Conservation (phyloP, 2,329 filamentous ascomycete species). For the Fusarium oxysporum region DNA sequence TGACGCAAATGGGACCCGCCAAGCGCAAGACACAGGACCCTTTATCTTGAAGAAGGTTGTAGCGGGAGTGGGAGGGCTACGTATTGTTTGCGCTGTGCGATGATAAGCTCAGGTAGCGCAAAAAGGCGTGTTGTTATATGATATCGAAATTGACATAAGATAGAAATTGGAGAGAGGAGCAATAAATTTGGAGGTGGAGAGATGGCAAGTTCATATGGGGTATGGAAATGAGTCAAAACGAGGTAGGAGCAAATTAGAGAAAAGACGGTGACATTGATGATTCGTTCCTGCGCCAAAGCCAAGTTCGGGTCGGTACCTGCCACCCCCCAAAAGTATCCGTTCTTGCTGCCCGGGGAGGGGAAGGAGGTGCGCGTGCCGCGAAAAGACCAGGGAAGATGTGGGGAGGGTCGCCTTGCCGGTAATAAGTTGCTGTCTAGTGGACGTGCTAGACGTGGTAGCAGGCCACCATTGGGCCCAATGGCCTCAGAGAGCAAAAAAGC, state of each 20-base stretch:
- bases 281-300: conserved; percentile 39
- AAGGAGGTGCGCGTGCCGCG: conserved; percentile 33
- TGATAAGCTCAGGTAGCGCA: conserved; percentile 11
- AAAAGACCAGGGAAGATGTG: conserved; percentile 30
- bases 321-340: conserved; percentile 26
- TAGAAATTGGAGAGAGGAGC: conserved; percentile 6
- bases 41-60: conserved; percentile 37
- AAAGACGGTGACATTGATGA: conserved; percentile 43
- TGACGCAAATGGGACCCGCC: conserved; percentile 44
- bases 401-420: conserved; percentile 23
- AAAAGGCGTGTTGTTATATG: conserved; percentile 4
- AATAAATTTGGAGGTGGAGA: conserved; percentile 7
- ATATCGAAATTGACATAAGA: not conserved
- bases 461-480: not conserved
- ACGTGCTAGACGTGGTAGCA: not conserved
- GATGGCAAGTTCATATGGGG: conserved; percentile 24
- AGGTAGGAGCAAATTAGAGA: conserved; percentile 32
- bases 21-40: conserved; percentile 42
- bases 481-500: not conserved
- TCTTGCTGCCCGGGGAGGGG: not conserved
- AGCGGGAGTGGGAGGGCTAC: conserved; percentile 20
- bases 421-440: conserved; percentile 26
- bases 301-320: conserved; percentile 38
- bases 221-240: conserved; percentile 36
- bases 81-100: conserved; percentile 20